phyloP scores from a whole-genome alignment of 129 eudicot species.

The Tagetes patula region DNA sequence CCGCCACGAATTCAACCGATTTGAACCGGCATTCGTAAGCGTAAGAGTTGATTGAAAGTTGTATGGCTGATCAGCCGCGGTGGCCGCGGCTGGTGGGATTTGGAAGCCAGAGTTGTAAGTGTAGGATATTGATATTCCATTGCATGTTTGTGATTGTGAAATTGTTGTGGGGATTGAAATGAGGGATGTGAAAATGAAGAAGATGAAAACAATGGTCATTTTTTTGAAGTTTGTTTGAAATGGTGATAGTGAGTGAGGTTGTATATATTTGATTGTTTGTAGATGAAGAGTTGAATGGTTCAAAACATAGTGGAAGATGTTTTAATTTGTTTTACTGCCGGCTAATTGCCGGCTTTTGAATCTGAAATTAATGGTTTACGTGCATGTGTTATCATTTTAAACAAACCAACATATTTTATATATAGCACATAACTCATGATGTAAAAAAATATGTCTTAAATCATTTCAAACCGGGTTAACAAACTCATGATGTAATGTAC shows the following conservation, averaged over 20 bases:
- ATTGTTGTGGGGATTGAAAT: constrained; percentile 33
- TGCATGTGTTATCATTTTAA: neutral
- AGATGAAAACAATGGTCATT: constrained; percentile 36
- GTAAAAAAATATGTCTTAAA: no score
- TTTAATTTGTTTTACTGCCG: constrained; percentile 21
- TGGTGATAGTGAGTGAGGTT: neutral
- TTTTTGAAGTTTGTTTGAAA: constrained; percentile 1
- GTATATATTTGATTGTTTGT: constrained; percentile 2
- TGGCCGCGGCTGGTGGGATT: constrained; percentile 44
- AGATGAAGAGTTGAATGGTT: constrained; percentile 23
- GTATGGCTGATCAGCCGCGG: constrained; percentile 50
- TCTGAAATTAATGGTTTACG: neutral
- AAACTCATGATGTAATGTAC: no score
- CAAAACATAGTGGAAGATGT: constrained; percentile 23
- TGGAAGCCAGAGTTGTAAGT: constrained; percentile 35
- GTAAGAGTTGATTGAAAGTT: constrained; percentile 51
- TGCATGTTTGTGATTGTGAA: constrained; percentile 53
- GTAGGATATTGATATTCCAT: constrained; percentile 54
- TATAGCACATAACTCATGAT: neutral
- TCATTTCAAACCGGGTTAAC: no score
- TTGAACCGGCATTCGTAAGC: constrained; percentile 46
- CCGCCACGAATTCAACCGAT: constrained; percentile 56
- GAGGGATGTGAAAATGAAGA: constrained; percentile 19
- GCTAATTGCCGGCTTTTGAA: constrained; percentile 11
- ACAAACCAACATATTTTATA: neutral